Evolutionary conservation across 805 yeast species (phyloP), one percentile per base, ranked within the genome.

Genomic region (Yueomyces sinensis): DNA sequence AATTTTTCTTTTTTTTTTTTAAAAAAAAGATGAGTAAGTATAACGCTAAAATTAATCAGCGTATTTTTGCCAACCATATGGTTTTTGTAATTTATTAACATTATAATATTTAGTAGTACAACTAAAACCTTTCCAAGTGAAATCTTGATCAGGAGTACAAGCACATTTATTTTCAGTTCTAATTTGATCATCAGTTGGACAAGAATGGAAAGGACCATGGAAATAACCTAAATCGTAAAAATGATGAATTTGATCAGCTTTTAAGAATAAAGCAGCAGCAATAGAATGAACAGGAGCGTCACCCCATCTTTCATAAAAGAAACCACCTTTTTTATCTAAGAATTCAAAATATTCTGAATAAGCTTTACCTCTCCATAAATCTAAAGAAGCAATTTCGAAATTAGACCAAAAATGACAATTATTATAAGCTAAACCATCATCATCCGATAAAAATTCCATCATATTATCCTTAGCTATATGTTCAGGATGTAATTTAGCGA

Each of bases 251-350:
- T 75, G 64, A 35, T 69, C 72, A 49, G 66, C 71, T 29, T 76
- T 71, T 47, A 81, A 52, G 60, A 83, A 77, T 39, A 83, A 60
- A 11, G 87, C 63, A 17, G 76, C 89, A 15, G 86, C 94, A 44
- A 82, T 74, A 9, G 87, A 76, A 53, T 82, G 87, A 32, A 82
- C 76, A 14, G 94, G 93, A 17, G 93, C 94, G 57, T 83, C 94
- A 40, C 94, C 94, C 89, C 94, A 84, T 52, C 91, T 68, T 58
- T 80, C 84, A 59, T 84, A 84, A 63, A 80, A 84, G 53, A 86
- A 79, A 4, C 93, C 93, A 40, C 93, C 87, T 1, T 76, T 62
- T 31, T 62, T 57, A 50, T 83, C 91, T 41, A 82, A 65, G 47
- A 68, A 62, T 16, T 76, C 74, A 42, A 82, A 80, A 55, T 75